phyloP scores from a whole-genome alignment of 805 yeast species.

The Tetrapisispora pingtungensis region DNA sequence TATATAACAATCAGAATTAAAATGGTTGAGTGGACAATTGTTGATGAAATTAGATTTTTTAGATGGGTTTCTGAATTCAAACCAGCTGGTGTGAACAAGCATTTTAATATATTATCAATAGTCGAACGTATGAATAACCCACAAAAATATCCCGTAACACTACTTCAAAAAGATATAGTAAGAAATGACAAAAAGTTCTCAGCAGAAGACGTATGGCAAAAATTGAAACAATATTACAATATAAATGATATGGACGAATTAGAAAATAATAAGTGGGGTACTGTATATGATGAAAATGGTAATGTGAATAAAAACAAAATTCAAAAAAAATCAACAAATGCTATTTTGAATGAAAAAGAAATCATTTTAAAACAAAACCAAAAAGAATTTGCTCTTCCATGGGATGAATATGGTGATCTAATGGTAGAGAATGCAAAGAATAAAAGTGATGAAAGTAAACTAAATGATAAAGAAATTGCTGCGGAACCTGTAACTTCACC shows the following conservation, averaged over 20 bases:
- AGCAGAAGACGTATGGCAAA: constrained; percentile 47
- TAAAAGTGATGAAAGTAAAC: neutral
- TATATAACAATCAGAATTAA: neutral
- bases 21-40: constrained; percentile 40
- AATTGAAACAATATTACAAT: constrained; percentile 44
- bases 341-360: neutral
- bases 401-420: constrained; percentile 37
- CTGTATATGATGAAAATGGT: neutral
- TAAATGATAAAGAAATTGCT: neutral
- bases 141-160: constrained; percentile 32
- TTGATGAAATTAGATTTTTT: constrained; percentile 54
- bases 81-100: constrained; percentile 52
- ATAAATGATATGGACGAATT: constrained; percentile 47
- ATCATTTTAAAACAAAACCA: constrained; percentile 2
- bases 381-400: constrained; percentile 33
- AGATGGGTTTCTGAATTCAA: constrained; percentile 53
- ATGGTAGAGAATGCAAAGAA: constrained; percentile 31
- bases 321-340: neutral
- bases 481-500: too few species aligned
- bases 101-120: constrained; percentile 33
- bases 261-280: constrained; percentile 23
- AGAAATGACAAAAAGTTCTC: constrained; percentile 27
- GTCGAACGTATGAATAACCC: constrained; percentile 31
- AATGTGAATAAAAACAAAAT: neutral
- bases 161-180: constrained; percentile 19